Conservation (phyloP, 176 grass and related monocot genomes). For the Hsuehochloa calcarea region DNA sequence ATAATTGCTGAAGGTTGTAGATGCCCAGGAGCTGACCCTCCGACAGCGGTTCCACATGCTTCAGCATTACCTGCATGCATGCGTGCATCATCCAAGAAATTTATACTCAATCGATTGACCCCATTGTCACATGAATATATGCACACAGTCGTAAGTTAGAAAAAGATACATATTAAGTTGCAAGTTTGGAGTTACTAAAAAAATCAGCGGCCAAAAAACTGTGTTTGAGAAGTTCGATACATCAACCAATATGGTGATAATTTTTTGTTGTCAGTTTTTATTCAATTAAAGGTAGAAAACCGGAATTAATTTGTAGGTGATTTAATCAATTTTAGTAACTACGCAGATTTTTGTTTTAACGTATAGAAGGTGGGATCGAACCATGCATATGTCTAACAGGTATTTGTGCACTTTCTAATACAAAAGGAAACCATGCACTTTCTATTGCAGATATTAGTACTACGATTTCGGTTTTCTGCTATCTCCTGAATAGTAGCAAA, state of each 20-base stretch:
- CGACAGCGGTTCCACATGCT: slow-evolving; percentile 49
- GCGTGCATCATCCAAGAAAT: neutral
- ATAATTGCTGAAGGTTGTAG: slow-evolving; percentile 56
- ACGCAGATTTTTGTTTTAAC: neutral
- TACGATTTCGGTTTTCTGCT: neutral
- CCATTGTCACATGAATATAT: neutral
- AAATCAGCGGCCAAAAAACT: neutral
- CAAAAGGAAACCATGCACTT: neutral
- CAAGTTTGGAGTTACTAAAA: neutral
- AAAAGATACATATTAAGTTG: neutral
- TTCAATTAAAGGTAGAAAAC: neutral
- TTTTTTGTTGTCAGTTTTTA: neutral
- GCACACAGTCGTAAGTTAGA: neutral
- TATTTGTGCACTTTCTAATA: neutral
- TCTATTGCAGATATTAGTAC: neutral
- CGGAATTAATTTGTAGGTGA: neutral
- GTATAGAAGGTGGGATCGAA: neutral
- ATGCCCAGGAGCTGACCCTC: slow-evolving; percentile 68
- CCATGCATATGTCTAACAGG: neutral
- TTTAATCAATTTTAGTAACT: neutral
- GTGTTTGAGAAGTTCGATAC: neutral
- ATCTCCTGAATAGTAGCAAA: neutral
- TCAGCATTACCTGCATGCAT: slow-evolving; percentile 32
- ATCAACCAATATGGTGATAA: neutral
- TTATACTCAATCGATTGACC: neutral